These are phyloP conservation scores for Mallotus japonicus DNA, from an alignment of 441 rosid species.

Conservation along the genomic window DNA sequence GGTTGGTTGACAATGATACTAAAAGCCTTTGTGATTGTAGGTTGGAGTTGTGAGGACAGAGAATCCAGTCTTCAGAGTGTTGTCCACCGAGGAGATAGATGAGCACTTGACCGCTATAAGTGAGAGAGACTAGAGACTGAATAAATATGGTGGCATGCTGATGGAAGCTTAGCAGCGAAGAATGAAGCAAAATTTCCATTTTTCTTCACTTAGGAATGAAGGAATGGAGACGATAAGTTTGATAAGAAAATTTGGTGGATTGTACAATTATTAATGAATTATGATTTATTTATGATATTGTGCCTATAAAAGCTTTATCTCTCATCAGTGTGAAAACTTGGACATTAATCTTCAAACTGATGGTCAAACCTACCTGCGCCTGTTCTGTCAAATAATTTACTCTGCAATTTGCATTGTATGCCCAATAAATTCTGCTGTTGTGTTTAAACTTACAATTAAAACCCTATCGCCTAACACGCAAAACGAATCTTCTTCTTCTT, in stretches of 20 bases:
- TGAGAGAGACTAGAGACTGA: constrained; percentile 72
- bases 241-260: not conserved
- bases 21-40: constrained; percentile 33
- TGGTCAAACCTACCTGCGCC: too few relatives aligned
- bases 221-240: not conserved
- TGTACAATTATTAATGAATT: not conserved
- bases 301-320: not conserved
- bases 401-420: too few relatives aligned
- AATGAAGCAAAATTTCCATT: not conserved
- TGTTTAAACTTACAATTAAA: too few relatives aligned
- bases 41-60: constrained; percentile 91
- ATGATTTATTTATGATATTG: not conserved
- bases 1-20: not conserved
- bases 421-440: too few relatives aligned
- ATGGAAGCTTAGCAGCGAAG: not conserved
- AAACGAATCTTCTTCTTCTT: too few relatives aligned
- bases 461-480: too few relatives aligned
- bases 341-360: not conserved
- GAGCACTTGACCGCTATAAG: constrained; percentile 91
- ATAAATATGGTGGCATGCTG: not conserved
- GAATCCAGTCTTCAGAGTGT: constrained; percentile 56
- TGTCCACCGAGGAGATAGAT: constrained; percentile 82
- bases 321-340: not conserved
- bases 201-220: not conserved
- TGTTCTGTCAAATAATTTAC: too few relatives aligned